A percentile compares a stretch with the other conserved stretches of the same genome.
Evolutionary conservation across 257 asterid genomes (phyloP).

Genomic region (Marsdenia floribunda): DNA sequence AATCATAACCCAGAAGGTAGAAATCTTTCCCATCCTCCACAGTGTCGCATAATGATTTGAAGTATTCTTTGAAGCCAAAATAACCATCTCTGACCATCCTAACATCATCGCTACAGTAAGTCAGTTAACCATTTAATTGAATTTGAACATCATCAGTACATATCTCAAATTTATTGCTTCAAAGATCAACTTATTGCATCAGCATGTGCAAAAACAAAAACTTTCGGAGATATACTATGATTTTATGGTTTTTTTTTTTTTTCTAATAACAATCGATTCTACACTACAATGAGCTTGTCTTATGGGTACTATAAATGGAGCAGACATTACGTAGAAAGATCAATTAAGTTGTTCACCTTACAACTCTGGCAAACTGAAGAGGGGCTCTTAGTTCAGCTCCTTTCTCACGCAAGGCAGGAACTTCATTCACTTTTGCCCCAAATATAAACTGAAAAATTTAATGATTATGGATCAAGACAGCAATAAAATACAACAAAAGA

Average conservation of each 20-base stretch:
- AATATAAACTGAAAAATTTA: constrained; percentile 30
- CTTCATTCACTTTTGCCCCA: constrained; percentile 45
- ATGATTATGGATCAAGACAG: neutral
- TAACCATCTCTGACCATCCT: constrained; percentile 53
- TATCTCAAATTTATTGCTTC: neutral
- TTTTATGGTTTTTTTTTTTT: neutral
- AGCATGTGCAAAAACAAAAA: neutral
- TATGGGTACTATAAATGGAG: neutral
- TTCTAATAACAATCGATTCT: neutral
- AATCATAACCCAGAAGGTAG: constrained; percentile 43
- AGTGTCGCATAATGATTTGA: constrained; percentile 36
- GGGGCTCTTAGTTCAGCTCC: constrained; percentile 31
- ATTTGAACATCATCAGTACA: neutral
- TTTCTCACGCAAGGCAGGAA: constrained; percentile 34
- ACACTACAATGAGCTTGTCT: neutral
- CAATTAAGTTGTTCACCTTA: constrained; percentile 24
- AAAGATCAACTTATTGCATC: neutral
- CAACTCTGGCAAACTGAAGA: constrained; percentile 45
- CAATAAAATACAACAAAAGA: neutral
- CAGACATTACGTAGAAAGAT: constrained; percentile 5
- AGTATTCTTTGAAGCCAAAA: constrained; percentile 47
- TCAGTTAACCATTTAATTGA: neutral
- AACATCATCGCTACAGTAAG: constrained; percentile 10
- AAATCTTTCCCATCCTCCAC: constrained; percentile 42
- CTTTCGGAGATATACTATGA: neutral